A percentile compares a stretch with the other conserved stretches of the same genome.
phyloP scores from a whole-genome alignment of 495 filamentous ascomycete species.

The Penicillium daleae region DNA sequence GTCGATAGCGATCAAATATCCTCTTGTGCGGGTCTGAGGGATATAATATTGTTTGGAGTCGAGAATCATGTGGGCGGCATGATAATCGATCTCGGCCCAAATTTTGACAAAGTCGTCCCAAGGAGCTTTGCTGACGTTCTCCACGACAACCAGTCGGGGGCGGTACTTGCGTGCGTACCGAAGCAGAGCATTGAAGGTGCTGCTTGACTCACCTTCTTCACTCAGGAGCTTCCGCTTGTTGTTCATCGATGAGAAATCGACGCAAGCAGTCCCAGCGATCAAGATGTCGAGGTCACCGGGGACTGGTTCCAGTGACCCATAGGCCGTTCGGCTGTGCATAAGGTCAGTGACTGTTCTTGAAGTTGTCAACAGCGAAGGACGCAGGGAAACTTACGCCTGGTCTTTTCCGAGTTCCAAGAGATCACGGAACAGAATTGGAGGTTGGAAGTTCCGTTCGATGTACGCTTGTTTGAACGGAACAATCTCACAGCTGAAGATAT shows the following conservation, averaged over 20 bases:
- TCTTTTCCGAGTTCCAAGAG: conserved; percentile 61
- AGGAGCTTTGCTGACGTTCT: conserved; percentile 70
- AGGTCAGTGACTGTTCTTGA: conserved; percentile 20
- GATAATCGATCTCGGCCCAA: conserved; percentile 61
- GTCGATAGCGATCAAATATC: conserved; percentile 72
- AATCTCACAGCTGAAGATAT: conserved; percentile 81
- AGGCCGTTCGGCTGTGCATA: conserved; percentile 65
- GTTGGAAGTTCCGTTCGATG: conserved; percentile 74
- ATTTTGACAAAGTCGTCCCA: conserved; percentile 60
- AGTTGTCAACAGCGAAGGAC: conserved; percentile 6
- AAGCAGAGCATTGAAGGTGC: conserved; percentile 69
- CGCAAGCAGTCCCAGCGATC: conserved; percentile 76
- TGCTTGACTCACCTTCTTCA: conserved; percentile 65
- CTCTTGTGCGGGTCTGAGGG: conserved; percentile 75
- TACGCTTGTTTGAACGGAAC: conserved; percentile 79
- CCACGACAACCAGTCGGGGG: conserved; percentile 70
- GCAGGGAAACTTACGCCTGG: conserved; percentile 57
- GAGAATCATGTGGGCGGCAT: conserved; percentile 43
- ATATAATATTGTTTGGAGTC: conserved; percentile 81
- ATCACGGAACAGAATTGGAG: conserved; percentile 68
- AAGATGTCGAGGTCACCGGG: conserved; percentile 68
- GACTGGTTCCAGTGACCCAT: conserved; percentile 61
- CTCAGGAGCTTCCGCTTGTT: conserved; percentile 44
- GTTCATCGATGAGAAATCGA: conserved; percentile 64
- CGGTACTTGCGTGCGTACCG: conserved; percentile 56